phyloP scores from a whole-genome alignment of 2,329 filamentous ascomycete species.

The Diaporthe citriasiana region DNA sequence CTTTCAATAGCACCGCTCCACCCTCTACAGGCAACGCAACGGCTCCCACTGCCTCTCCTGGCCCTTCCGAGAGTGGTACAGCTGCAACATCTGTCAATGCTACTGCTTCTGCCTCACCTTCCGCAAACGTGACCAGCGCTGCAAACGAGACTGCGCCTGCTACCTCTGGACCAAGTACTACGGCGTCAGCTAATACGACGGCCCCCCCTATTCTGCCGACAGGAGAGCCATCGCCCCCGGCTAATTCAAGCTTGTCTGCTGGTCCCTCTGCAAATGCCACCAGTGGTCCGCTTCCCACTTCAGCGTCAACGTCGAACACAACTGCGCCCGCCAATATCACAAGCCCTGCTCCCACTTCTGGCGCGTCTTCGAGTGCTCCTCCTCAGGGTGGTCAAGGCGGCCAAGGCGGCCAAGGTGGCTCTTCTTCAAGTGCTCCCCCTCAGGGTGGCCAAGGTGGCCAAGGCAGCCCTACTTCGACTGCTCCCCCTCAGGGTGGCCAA shows the following conservation, averaged over 20 bases:
- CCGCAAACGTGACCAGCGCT: conserved; percentile 29
- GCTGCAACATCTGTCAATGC: conserved; percentile 32
- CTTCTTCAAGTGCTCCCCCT: conserved; percentile 4
- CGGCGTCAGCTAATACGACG: conserved; percentile 37
- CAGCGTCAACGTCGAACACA: conserved; percentile 33
- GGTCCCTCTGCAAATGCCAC: conserved; percentile 38
- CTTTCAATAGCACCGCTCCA: conserved; percentile 31
- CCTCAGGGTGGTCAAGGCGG: conserved; percentile 4
- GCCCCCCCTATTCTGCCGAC: conserved; percentile 31
- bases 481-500: conserved; percentile 13
- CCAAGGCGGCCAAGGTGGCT: conserved; percentile 11
- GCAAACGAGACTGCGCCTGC: conserved; percentile 37
- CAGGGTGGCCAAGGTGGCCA: conserved; percentile 26
- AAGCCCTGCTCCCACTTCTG: conserved; percentile 31
- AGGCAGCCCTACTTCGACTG: not conserved
- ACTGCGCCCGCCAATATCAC: conserved; percentile 33
- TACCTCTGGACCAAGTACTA: conserved; percentile 15
- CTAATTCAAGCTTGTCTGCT: conserved; percentile 32
- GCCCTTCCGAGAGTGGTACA: conserved; percentile 23
- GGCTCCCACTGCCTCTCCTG: not conserved
- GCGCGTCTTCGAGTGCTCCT: not conserved
- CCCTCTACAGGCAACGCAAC: conserved; percentile 35
- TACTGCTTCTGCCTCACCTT: conserved; percentile 30
- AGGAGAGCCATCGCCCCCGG: not conserved
- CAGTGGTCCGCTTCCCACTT: not conserved